Conservation (phyloP, 805 yeast genomes). For the Candida loeiensis region DNA sequence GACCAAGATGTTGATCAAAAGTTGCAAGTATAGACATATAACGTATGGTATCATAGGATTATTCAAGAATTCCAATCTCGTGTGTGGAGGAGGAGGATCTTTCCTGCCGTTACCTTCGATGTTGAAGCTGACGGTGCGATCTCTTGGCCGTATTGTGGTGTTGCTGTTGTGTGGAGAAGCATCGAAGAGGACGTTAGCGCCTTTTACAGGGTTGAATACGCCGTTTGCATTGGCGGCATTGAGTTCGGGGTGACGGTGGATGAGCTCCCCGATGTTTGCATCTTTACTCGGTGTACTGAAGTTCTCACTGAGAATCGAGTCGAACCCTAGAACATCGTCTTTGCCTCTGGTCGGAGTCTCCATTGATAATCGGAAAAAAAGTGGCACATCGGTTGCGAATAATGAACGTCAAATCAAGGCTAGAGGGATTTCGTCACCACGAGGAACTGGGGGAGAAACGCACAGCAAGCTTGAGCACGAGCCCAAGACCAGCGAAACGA, state of each 20-base stretch:
- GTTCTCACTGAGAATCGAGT: slow-evolving; percentile 6
- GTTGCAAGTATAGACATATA: slow-evolving; percentile 60
- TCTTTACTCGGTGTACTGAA: slow-evolving; percentile 8
- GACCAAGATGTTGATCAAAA: slow-evolving; percentile 54
- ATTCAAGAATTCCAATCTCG: neutral
- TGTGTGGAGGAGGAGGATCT: neutral
- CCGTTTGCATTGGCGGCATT: slow-evolving; percentile 14
- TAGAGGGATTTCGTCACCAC: slow-evolving; percentile 17
- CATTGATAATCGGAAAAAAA: slow-evolving; percentile 1
- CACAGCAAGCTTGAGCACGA: neutral
- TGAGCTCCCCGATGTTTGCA: slow-evolving; percentile 1
- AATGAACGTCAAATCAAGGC: slow-evolving; percentile 13
- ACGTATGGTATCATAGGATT: slow-evolving; percentile 55
- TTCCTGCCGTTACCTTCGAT: neutral
- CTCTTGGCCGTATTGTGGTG: neutral
- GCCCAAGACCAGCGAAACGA: neutral
- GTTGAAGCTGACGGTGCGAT: neutral
- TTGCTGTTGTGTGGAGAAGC: neutral
- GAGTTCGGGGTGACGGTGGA: slow-evolving; percentile 17
- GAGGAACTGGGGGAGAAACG: slow-evolving; percentile 4
- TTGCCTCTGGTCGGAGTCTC: slow-evolving; percentile 7
- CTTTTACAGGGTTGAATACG: slow-evolving; percentile 10
- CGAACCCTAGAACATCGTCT: slow-evolving; percentile 3
- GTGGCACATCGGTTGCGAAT: neutral
- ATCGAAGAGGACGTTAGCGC: slow-evolving; percentile 9